Base-by-base conservation (phyloP, 2,329 filamentous ascomycete species). In the Fusarium sp. region DNA sequence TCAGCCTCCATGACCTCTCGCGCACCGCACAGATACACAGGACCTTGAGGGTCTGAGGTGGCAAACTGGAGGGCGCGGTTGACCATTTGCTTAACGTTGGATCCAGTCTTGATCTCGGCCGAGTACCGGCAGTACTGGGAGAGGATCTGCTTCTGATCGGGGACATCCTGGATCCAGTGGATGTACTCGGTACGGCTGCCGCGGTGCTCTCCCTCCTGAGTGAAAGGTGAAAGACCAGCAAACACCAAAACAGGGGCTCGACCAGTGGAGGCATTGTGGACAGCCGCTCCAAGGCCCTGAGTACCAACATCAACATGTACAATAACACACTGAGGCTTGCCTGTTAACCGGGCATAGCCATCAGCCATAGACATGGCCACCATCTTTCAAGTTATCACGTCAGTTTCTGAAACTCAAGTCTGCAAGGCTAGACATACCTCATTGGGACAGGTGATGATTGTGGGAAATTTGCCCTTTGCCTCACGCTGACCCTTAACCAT, bases 1-100 rank as follows among this genome's bases (percentile, higher is more conserved):
- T 97, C 95, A 78, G 95, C 92, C 80, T 97, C 94, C 90, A 97
- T 94, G 1, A 95, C 90, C 82, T 97, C 95, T 72, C 95, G 87
- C 1, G 94, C 92, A 1, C 93, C 94, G 65, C 89, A 90, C 5
- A 97, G 85, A 76, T 97, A 97, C 1, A 95, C 94, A 0, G 95
- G 95, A 0, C 95, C 95, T 71, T 92, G 88, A 0, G 95, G 95
- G 63, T 92, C 92, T 32, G 91, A 94, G 57, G 85, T 93, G 0
- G 95, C 94, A 79, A 97, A 97, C 76, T 94, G 94, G 65, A 97
- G 82, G 0, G 95, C 95, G 2, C 95, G 91, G 79, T 95, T 95
- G 69, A 97, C 93, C 84, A 97, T 92, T 84, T 97, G 94, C 86
- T 97, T 97, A 69, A 97, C 90, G 78, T 97, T 97, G 79, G 90